Evolutionary conservation across 2,329 filamentous ascomycete species (phyloP).

Genomic region (Elsinoe necatrix): DNA sequence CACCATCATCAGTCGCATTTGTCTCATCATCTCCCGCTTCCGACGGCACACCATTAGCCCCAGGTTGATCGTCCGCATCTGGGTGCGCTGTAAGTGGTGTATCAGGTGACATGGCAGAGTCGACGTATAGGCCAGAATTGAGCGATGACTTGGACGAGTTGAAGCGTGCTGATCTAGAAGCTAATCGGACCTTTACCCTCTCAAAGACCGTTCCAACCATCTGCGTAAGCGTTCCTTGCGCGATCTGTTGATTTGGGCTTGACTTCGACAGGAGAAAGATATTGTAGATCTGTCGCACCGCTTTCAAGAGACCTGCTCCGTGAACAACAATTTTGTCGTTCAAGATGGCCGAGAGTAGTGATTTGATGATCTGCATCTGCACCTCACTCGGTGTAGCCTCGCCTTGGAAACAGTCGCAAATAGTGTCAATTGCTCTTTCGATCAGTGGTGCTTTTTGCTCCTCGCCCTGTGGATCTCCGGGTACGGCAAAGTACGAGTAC

Average conservation of each 20-base stretch:
- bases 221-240: constrained; percentile 91
- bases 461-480: constrained; percentile 34
- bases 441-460: constrained; percentile 57
- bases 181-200: constrained; percentile 74
- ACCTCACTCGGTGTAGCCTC: constrained; percentile 87
- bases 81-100: constrained; percentile 30
- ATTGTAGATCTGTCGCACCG: constrained; percentile 96
- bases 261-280: constrained; percentile 94
- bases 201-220: constrained; percentile 99
- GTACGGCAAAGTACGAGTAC: constrained; percentile 91
- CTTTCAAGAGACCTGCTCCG: constrained; percentile 89
- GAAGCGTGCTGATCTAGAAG: constrained; percentile 74
- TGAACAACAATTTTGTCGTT: constrained; percentile 99
- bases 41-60: background rate
- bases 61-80: background rate
- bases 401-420: constrained; percentile 98
- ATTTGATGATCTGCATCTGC: constrained; percentile 97
- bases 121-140: constrained; percentile 25
- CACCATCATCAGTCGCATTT: constrained; percentile 35
- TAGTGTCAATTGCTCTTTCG: constrained; percentile 95
- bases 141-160: constrained; percentile 42
- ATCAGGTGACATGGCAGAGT: constrained; percentile 23
- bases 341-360: constrained; percentile 83
- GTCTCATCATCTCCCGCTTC: constrained; percentile 27
- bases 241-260: constrained; percentile 90